Base-by-base conservation (phyloP, 768 basidiomycete genomes). In the Brasilioporus rufonigricans region DNA sequence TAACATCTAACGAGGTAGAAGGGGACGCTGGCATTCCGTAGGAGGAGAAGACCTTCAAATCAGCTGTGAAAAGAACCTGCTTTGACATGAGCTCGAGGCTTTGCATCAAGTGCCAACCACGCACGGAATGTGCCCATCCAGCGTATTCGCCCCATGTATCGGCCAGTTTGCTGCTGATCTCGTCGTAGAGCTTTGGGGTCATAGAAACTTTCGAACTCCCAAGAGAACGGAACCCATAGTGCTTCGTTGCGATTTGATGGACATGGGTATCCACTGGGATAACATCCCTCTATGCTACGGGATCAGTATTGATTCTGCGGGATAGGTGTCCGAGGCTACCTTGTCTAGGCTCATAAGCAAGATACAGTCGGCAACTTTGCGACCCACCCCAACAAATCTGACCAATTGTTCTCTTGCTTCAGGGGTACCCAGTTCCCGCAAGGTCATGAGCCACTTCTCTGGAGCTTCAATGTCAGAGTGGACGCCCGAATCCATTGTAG, bases 231-330 rank as follows among this genome's bases (percentile, higher is more conserved):
- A 91, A 63, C 1, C 86, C 86, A 62, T 93, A 91, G 63, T 90
- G 76, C 65, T 89, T 92, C 23, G 79, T 73, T 10, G 91, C 91
- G 50, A 98, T 94, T 65, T 96, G 93, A 59, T 89, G 77, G 27
- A 99, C 90, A 67, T 99, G 97, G 0, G 95, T 97, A 66, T 99
- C 97, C 49, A 99, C 91, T 4, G 97, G 97, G 10, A 98, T 82
- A 16, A 94, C 86, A 59, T 92, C 88, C 63, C 75, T 79, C 92
- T 96, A 44, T n/a, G 32, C 14, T 36, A 44, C 16, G 26, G 35
- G 32, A 38, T 67, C 48, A 61, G 48, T 11, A 43, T 48, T n/a
- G 4, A 21, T 32, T 41, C n/a, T n/a, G 7, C 24, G 26, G n/a
- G 21, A 36, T 11, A 57, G 59, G 35, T 57, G 41, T 29, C n/a